phyloP scores from a whole-genome alignment of 139 green algal genomes.

The Picochlorum costavermella region DNA sequence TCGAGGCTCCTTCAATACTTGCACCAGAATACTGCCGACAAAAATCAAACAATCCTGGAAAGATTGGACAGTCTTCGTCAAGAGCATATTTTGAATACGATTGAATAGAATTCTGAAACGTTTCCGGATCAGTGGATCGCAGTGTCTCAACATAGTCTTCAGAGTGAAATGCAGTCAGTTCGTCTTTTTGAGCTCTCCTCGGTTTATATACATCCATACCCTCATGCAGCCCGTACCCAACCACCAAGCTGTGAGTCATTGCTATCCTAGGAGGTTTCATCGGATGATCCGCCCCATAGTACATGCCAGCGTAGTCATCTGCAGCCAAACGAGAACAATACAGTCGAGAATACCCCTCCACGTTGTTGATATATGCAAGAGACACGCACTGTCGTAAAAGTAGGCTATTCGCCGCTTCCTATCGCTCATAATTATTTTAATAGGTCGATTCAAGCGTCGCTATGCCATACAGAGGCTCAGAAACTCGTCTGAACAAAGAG shows the following conservation, averaged over 20 bases:
- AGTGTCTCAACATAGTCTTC: constrained; percentile 83
- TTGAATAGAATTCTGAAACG: constrained; percentile 21
- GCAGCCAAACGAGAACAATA: neutral
- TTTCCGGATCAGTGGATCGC: constrained; percentile 58
- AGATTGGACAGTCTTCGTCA: constrained; percentile 86
- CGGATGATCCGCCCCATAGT: constrained; percentile 93
- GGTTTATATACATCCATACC: constrained; percentile 79
- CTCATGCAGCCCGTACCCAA: constrained; percentile 90
- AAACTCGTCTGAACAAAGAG: too few relatives aligned
- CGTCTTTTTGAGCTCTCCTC: constrained; percentile 56
- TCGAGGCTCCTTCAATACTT: constrained; percentile 62
- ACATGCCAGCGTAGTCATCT: constrained; percentile 75
- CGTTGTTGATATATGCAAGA: neutral
- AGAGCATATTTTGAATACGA: constrained; percentile 67
- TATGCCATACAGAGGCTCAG: neutral
- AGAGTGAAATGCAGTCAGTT: constrained; percentile 85
- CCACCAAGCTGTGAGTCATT: constrained; percentile 91
- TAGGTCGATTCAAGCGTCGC: neutral
- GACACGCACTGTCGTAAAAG: constrained; percentile 72
- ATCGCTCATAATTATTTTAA: neutral
- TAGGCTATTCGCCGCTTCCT: constrained; percentile 68
- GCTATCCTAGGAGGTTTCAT: constrained; percentile 96
- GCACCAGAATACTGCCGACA: constrained; percentile 80
- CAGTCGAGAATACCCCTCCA: neutral
- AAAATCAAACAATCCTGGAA: constrained; percentile 75